Evolutionary conservation across 768 basidiomycete genomes (phyloP), one percentile per base, ranked within the genome.

Genomic region (Lactifluus rugatus): DNA sequence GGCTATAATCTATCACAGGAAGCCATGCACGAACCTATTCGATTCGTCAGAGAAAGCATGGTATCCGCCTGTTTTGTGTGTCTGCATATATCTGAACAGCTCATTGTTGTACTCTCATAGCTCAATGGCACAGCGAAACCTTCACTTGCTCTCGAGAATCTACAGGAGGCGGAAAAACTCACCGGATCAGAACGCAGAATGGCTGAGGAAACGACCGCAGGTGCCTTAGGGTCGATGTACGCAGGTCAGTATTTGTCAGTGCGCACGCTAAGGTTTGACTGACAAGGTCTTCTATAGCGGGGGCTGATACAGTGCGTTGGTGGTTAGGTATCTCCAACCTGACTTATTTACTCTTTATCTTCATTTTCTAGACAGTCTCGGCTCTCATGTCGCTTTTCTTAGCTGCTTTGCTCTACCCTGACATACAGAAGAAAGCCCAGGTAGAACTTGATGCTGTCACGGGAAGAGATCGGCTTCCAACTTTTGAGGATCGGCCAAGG

Each of bases 1-100:
- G 57, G 44, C 3, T n/a, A 10, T 21, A 17, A 54, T 19, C 0
- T 60, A 3, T 42, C 48, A 5, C 31, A 23, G 10, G 28, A 44
- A 19, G 37, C 25, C 16, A 4, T 55, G 17, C 13, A 56, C 39
- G 25, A 10, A 2, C 58, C 53, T 4, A 49, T 42, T 21, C n/a
- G 16, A 9, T 60, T 48, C 3, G 58, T 55, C n/a, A 60, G n/a
- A 36, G 45, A 60, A 39, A 28, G 42, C 26, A 51, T 60, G 46
- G 57, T 53, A n/a, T n/a, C n/a, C n/a, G n/a, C n/a, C n/a, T n/a
- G n/a, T n/a, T n/a, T n/a, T n/a, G n/a, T n/a, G n/a, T n/a, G n/a
- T n/a, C n/a, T n/a, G n/a, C n/a, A n/a, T n/a, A n/a, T n/a, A n/a
- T n/a, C n/a, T n/a, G n/a, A n/a, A n/a, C n/a, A n/a, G n/a, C n/a